phyloP scores from a whole-genome alignment of 78 protist species.

The Dictyostelium intermedium region DNA sequence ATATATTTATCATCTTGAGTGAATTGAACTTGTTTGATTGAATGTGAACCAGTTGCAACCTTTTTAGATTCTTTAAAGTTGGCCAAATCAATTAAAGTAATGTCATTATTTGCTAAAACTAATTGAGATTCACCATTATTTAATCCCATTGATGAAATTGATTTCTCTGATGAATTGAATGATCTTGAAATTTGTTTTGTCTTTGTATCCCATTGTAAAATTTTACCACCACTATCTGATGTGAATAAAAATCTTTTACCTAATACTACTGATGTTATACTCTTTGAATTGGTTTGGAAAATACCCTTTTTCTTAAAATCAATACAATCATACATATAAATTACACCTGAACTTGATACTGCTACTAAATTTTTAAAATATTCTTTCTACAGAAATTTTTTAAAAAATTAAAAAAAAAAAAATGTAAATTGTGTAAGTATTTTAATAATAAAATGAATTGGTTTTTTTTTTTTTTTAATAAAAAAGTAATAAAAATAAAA shows the following conservation, averaged over 20 bases:
- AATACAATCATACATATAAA: constrained; percentile 1
- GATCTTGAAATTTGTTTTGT: not conserved
- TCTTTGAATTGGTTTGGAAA: not conserved
- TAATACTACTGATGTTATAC: not conserved
- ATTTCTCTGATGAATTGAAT: not conserved
- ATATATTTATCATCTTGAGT: not conserved
- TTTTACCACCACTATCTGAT: not conserved
- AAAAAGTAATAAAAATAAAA: not conserved
- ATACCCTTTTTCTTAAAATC: not conserved
- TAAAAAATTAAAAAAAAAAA: not conserved
- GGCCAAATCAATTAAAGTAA: not conserved
- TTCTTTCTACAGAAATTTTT: not conserved
- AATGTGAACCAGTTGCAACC: not conserved
- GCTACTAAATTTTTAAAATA: not conserved
- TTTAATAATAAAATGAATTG: too few species aligned
- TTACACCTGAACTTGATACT: not conserved
- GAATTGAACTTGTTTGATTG: not conserved
- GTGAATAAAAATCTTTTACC: constrained; percentile 4
- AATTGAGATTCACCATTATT: not conserved
- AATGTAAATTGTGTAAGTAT: too few species aligned
- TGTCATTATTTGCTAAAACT: not conserved
- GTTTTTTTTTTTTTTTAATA: not conserved
- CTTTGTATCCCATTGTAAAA: constrained; percentile 2
- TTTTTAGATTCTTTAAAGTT: not conserved
- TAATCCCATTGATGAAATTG: not conserved